These are phyloP conservation scores for Miscanthus lutarioriparius DNA, from an alignment of 176 grass and related monocot genomes.

Conservation along the genomic window DNA sequence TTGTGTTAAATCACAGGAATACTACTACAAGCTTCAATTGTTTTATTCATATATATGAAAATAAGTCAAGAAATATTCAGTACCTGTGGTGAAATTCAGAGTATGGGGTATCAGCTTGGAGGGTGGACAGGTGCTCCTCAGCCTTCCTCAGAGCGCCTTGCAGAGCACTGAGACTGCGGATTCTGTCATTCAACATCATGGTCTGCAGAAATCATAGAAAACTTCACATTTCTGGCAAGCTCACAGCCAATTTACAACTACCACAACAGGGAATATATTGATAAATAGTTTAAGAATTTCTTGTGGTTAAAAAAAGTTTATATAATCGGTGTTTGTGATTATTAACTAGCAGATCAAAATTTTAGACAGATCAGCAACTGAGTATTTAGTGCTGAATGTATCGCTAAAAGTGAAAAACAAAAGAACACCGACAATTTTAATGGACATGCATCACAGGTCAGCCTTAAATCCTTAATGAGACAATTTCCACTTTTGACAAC, in stretches of 20 bases:
- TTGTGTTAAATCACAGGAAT: constrained; percentile 17
- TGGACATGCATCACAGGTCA: not conserved
- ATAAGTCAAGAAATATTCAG: not conserved
- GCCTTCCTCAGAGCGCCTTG: constrained; percentile 89
- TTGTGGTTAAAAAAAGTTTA: not conserved
- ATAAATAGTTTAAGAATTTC: not conserved
- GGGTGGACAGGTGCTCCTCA: constrained; percentile 72
- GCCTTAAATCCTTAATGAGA: not conserved
- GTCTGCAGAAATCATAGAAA: constrained; percentile 51
- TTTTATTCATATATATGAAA: not conserved
- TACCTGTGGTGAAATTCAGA: constrained; percentile 94
- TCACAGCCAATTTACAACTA: not conserved
- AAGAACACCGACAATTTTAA: not conserved
- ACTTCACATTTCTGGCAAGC: not conserved
- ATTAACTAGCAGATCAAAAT: not conserved
- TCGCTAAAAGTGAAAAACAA: not conserved
- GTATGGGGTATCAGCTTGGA: constrained; percentile 71
- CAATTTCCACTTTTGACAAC: not conserved
- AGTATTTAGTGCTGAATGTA: no score
- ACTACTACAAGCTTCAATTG: not conserved
- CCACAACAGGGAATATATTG: not conserved
- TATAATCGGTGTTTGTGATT: not conserved
- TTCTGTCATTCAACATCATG: constrained; percentile 98
- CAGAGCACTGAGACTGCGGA: constrained; percentile 85
- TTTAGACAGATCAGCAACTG: not conserved